phyloP scores from a whole-genome alignment of 768 basidiomycete genomes.

The Pisolithus sp. region DNA sequence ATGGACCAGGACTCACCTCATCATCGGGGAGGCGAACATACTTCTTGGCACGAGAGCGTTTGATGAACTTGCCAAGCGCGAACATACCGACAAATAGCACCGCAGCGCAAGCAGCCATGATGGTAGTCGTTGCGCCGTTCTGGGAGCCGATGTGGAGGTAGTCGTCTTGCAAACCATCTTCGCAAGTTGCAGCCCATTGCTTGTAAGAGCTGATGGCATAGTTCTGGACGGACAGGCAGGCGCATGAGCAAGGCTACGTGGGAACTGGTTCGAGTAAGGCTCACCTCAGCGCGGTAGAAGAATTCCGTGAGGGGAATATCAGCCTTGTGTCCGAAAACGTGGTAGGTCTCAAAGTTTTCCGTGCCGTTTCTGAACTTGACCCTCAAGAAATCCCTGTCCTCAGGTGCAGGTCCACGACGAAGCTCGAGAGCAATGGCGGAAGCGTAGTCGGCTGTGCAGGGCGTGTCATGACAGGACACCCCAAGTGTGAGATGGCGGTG shows the following conservation, averaged over 20 bases:
- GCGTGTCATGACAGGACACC: not conserved
- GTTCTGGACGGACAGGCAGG: conserved; percentile 22
- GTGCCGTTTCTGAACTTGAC: conserved; percentile 86
- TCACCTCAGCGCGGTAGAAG: conserved; percentile 74
- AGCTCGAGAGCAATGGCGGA: conserved; percentile 76
- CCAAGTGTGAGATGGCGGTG: not conserved
- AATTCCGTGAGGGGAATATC: conserved; percentile 83
- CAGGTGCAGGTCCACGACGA: conserved; percentile 66
- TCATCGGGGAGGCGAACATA: conserved; percentile 29
- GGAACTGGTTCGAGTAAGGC: conserved; percentile 4
- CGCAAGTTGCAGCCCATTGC: conserved; percentile 40
- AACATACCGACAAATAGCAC: conserved; percentile 29
- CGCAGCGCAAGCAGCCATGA: conserved; percentile 30
- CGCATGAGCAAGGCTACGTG: not conserved
- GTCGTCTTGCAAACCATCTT: conserved; percentile 23
- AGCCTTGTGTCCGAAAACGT: conserved; percentile 66
- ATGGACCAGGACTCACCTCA: conserved; percentile 25
- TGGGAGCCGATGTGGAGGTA: conserved; percentile 19
- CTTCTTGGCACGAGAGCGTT: conserved; percentile 16
- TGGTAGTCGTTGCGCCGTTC: conserved; percentile 25
- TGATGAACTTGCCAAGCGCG: conserved; percentile 28
- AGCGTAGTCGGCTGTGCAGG: conserved; percentile 55
- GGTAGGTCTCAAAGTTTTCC: conserved; percentile 55
- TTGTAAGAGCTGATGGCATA: conserved; percentile 39
- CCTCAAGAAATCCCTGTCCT: conserved; percentile 74